Evolutionary conservation across 139 green algal species (phyloP).

Genomic region (Prasinococcaceae sp.): DNA sequence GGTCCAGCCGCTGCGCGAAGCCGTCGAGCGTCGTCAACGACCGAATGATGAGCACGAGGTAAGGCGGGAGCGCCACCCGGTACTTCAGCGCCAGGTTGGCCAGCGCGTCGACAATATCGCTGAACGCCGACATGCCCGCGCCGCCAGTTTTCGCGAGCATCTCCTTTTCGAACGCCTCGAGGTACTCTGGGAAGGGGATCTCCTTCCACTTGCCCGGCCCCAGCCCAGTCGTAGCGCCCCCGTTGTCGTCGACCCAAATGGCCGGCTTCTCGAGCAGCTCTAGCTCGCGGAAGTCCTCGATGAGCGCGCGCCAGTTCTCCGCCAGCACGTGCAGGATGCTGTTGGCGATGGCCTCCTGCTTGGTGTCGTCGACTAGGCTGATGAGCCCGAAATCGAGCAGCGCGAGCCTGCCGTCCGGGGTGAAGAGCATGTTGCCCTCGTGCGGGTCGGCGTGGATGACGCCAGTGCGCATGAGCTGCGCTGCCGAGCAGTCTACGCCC

Average conservation of each 20-base stretch:
- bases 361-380: conserved; percentile 9
- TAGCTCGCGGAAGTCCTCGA: conserved; percentile 20
- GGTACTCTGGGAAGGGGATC: conserved; percentile 8
- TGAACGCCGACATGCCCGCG: no score
- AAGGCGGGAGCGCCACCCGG: conserved; percentile 15
- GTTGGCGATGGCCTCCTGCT: conserved; percentile 21
- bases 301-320: conserved; percentile 12
- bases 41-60: conserved; percentile 22
- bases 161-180: conserved; percentile 1
- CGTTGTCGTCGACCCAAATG: conserved; percentile 13
- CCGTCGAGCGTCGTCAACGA: conserved; percentile 20
- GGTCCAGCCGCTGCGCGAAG: conserved; percentile 8
- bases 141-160: no score
- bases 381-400: conserved; percentile 22
- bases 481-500: conserved; percentile 12
- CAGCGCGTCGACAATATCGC: conserved; percentile 14
- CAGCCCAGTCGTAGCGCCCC: background rate
- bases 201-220: conserved; percentile 12
- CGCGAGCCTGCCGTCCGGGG: conserved; percentile 12
- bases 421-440: conserved; percentile 23
- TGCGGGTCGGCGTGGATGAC: conserved; percentile 21
- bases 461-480: conserved; percentile 17
- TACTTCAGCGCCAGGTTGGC: conserved; percentile 14
- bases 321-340: conserved; percentile 21
- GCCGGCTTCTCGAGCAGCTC: conserved; percentile 13